Conservation (phyloP, 371 early-diverging fungal genomes). For the Rhizopus delemar region DNA sequence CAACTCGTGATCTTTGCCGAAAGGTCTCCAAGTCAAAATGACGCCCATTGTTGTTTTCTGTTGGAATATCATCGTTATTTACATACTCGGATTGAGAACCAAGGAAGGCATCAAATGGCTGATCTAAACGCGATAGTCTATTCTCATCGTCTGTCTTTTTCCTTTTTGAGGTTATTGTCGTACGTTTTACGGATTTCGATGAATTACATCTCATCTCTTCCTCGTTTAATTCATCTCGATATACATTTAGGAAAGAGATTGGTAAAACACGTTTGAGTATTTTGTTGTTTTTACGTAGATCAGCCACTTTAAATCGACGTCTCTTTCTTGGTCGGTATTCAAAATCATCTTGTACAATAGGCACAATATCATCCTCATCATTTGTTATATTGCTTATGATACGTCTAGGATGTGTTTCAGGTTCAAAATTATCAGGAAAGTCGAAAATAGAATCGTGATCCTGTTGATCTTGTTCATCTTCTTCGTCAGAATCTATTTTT, state of each 20-base stretch:
- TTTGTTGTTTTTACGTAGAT: slow-evolving; percentile 5
- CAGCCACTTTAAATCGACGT: not conserved
- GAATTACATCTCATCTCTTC: not conserved
- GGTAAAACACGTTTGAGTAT: slow-evolving; percentile 15
- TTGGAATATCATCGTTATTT: not conserved
- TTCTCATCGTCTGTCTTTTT: not conserved
- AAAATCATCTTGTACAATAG: slow-evolving; percentile 8
- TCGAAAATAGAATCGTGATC: slow-evolving; percentile 6
- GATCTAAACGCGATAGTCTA: not conserved
- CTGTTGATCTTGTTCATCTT: slow-evolving; percentile 2
- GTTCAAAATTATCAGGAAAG: slow-evolving; percentile 5
- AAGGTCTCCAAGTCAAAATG: not conserved
- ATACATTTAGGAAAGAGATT: slow-evolving; percentile 15
- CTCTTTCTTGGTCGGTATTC: slow-evolving; percentile 10
- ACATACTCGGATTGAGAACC: not conserved
- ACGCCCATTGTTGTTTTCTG: not conserved
- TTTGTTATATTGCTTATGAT: too few species aligned
- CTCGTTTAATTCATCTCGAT: slow-evolving; percentile 10
- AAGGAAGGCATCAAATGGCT: slow-evolving; percentile 5
- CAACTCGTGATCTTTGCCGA: not conserved
- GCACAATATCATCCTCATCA: not conserved
- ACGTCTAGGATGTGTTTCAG: not conserved
- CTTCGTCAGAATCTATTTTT: slow-evolving; percentile 1
- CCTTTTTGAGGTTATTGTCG: not conserved
- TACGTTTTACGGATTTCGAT: not conserved